A percentile compares a stretch with the other conserved stretches of the same genome.
Conservation (phyloP, 2,329 filamentous ascomycete species). For the Epichloe glyceriae region DNA sequence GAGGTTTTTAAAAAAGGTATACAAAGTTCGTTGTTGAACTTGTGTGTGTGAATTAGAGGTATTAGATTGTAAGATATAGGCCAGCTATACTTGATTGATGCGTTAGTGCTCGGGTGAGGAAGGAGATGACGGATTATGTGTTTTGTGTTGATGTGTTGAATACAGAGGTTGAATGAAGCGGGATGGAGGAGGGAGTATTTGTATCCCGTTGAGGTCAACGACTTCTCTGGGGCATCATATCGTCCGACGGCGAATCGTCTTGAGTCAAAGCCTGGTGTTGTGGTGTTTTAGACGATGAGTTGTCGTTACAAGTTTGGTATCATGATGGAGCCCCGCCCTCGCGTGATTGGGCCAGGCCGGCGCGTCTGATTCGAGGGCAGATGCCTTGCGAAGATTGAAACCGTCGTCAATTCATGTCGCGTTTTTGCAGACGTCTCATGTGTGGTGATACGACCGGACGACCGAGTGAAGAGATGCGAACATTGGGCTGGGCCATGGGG, state of each 20-base stretch:
- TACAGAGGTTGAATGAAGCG: not conserved
- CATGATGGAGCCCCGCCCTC: not conserved
- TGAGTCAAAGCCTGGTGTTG: not conserved
- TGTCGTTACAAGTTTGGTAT: conserved; percentile 1
- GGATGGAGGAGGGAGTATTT: not conserved
- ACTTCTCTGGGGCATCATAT: not conserved
- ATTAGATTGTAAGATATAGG: not conserved
- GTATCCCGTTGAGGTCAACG: not conserved
- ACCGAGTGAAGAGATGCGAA: too few relatives aligned
- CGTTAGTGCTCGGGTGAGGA: not conserved
- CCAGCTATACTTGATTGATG: conserved; percentile 2
- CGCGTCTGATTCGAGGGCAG: too few relatives aligned
- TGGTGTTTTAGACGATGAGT: not conserved
- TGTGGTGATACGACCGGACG: too few relatives aligned
- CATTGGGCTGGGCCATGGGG: too few relatives aligned
- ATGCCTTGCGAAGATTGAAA: too few relatives aligned
- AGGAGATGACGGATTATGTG: too few relatives aligned
- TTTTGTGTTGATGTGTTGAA: not conserved
- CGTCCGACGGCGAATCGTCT: not conserved
- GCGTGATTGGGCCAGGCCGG: too few relatives aligned
- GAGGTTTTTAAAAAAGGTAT: too few relatives aligned
- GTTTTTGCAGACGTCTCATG: too few relatives aligned
- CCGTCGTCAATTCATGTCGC: too few relatives aligned
- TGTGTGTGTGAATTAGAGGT: not conserved
- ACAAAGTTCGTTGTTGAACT: too few relatives aligned